phyloP scores from a whole-genome alignment of 164 flowering plant genomes.

The Akebia trifoliata region DNA sequence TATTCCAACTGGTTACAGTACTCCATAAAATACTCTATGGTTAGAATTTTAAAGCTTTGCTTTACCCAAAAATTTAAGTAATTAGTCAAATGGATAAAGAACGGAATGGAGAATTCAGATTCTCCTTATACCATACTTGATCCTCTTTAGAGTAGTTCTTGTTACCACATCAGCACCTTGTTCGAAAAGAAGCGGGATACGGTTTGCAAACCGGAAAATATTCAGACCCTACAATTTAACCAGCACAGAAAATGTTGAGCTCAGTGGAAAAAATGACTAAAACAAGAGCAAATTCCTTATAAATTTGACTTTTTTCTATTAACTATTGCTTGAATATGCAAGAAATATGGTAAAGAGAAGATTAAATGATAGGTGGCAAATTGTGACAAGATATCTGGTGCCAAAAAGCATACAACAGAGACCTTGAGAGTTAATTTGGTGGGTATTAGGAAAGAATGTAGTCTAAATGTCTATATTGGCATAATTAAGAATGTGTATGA shows the following conservation, averaged over 20 bases:
- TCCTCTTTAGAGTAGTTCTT: constrained; percentile 85
- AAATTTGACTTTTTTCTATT: background rate
- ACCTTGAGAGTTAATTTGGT: no score
- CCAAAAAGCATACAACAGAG: no score
- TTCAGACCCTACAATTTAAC: constrained; percentile 66
- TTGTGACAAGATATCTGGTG: no score
- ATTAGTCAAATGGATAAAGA: background rate
- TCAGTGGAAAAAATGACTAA: background rate
- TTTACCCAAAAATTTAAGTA: background rate
- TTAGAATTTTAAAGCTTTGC: background rate
- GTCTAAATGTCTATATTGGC: no score
- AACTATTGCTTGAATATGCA: no score
- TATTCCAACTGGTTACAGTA: constrained; percentile 65
- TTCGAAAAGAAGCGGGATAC: constrained; percentile 98
- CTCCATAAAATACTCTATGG: constrained; percentile 11
- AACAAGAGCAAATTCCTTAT: background rate
- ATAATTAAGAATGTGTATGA: no score
- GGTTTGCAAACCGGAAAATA: constrained; percentile 94
- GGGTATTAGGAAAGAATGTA: no score
- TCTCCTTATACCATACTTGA: constrained; percentile 55
- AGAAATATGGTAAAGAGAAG: no score
- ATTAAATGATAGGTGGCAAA: background rate
- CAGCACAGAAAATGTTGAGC: background rate
- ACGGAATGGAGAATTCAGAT: background rate
- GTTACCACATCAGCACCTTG: constrained; percentile 99